A percentile compares a stretch with the other conserved stretches of the same genome.
phyloP scores from a whole-genome alignment of 148 eudicot genomes.

The Cornus suecica region DNA sequence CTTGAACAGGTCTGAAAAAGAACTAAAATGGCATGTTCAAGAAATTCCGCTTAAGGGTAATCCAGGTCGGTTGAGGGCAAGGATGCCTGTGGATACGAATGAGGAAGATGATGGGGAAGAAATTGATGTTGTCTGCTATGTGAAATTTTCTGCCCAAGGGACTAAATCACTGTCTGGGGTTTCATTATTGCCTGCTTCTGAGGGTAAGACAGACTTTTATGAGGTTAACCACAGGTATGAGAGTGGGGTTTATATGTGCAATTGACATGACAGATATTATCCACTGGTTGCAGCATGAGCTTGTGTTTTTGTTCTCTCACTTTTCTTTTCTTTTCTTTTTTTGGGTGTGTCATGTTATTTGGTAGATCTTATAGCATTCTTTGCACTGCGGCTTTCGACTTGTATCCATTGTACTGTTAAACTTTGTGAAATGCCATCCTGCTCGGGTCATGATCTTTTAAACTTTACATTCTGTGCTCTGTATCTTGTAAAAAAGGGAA shows the following conservation, averaged over 20 bases:
- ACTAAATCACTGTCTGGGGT: constrained; percentile 70
- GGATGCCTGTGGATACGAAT: constrained; percentile 76
- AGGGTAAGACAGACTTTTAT: constrained; percentile 73
- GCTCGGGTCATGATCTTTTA: background rate
- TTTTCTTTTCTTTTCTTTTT: too few species aligned
- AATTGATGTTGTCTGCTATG: constrained; percentile 70
- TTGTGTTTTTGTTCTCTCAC: constrained; percentile 20
- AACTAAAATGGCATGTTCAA: constrained; percentile 81
- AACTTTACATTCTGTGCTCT: background rate
- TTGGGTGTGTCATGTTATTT: constrained; percentile 31
- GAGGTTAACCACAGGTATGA: constrained; percentile 72
- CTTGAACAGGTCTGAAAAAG: constrained; percentile 80
- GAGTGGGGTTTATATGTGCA: constrained; percentile 73
- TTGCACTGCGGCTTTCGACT: constrained; percentile 16
- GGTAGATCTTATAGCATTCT: constrained; percentile 32
- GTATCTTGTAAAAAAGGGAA: background rate
- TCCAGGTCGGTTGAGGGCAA: constrained; percentile 77
- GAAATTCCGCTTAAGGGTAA: constrained; percentile 80
- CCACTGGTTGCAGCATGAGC: constrained; percentile 10
- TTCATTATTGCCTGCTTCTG: constrained; percentile 75
- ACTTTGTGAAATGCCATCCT: background rate
- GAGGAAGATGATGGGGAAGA: constrained; percentile 78
- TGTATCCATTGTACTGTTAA: constrained; percentile 6
- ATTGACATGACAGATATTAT: constrained; percentile 34
- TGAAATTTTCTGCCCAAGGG: constrained; percentile 68